Evolutionary conservation across 2,329 filamentous ascomycete species (phyloP), one percentile per base, ranked within the genome.

Genomic region (Zasmidium angulare): DNA sequence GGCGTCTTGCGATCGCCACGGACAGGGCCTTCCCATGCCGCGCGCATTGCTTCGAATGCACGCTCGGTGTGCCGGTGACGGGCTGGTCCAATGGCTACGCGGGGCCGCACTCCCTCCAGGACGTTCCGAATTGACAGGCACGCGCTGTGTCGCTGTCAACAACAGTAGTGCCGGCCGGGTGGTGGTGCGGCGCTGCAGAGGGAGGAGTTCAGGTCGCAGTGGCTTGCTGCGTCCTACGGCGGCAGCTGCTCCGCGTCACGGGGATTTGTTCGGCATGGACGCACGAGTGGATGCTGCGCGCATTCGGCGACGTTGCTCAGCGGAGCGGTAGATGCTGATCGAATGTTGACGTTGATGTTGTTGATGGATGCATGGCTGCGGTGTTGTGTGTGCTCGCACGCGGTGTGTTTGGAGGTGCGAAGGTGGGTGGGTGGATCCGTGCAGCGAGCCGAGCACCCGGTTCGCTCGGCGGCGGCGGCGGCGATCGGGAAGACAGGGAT

Each of bases 81-180:
- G 36, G 14, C 36, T 43, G 36, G 36, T 43, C 36, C 36, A 43
- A 43, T 43, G 36, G 14, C 6, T 43, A 17, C 36, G n/a, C 36
- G 36, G 36, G 7, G 36, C 36, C 36, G 36, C 36, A 43, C 36
- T 58, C 51, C 48, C 61, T 60, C 23, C 47, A 58, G 60, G 56
- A 55, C 52, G 48, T 63, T 53, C 61, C 57, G 62, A 59, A 51
- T 62, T 66, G 63, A 64, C 62, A 66, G 61, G 61, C 61, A 64
- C 61, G 59, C 56, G 58, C 50, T 53, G 62, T 62, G 59, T 63
- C 59, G n/a, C 63, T 62, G 62, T 66, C 59, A 62, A 64, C 63
- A 59, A 62, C 62, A 64, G 62, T 62, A 58, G 61, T 63, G 61
- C 58, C 56, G 56, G 36, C 17, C 36, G 20, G n/a, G 50, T 53